phyloP scores from a whole-genome alignment of 805 yeast genomes.

The Candida sithepensis region DNA sequence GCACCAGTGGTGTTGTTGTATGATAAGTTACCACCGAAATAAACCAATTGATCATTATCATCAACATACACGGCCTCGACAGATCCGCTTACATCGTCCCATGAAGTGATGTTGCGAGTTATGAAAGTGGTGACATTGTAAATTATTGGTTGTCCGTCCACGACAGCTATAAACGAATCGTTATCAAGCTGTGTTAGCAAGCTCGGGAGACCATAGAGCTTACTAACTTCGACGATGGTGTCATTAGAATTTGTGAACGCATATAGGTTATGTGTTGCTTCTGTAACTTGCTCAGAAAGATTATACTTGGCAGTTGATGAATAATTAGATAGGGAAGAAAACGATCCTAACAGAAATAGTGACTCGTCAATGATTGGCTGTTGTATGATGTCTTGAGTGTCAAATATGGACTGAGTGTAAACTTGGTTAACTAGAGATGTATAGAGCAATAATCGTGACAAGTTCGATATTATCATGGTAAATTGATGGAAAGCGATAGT shows the following conservation, averaged over 20 bases:
- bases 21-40: conserved; percentile 77
- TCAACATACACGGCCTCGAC: conserved; percentile 49
- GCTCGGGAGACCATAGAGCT: conserved; percentile 10
- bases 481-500: not conserved
- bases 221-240: conserved; percentile 10
- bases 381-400: conserved; percentile 1
- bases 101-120: conserved; percentile 10
- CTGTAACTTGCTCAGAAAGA: conserved; percentile 11
- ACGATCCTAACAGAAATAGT: conserved; percentile 25
- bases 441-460: not conserved
- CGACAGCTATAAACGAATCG: conserved; percentile 19
- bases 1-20: conserved; percentile 51
- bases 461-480: not conserved
- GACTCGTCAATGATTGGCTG: conserved; percentile 21
- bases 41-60: conserved; percentile 44
- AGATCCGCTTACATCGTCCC: conserved; percentile 34
- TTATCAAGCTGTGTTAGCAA: conserved; percentile 10
- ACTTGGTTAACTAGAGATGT: not conserved
- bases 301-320: conserved; percentile 19
- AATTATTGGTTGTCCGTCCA: conserved; percentile 24
- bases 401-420: not conserved
- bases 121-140: conserved; percentile 8
- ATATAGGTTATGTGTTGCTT: conserved; percentile 13
- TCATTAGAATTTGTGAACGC: conserved; percentile 16
- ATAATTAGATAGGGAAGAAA: conserved; percentile 25